Evolutionary conservation across 768 basidiomycete genomes (phyloP).

Genomic region (Macrolepiota fuliginosa): DNA sequence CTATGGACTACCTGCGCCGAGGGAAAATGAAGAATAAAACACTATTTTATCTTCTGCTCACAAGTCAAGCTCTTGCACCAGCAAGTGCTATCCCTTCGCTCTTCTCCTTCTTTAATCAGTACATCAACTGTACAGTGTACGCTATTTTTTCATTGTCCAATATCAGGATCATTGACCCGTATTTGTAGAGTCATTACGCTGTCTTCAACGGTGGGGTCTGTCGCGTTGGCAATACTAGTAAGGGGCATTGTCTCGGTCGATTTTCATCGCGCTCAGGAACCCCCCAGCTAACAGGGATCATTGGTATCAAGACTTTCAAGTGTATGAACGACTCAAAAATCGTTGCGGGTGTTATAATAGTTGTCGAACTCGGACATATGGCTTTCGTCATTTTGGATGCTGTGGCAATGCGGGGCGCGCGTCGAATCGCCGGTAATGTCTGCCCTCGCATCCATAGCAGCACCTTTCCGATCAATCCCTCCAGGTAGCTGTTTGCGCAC

Average conservation of each 20-base stretch:
- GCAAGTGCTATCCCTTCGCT: slow-evolving; percentile 41
- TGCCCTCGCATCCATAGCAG: not conserved
- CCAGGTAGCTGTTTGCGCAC: slow-evolving; percentile 48
- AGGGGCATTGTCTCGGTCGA: not conserved
- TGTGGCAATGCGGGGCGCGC: slow-evolving; percentile 32
- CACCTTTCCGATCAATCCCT: slow-evolving; percentile 2
- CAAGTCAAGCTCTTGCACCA: slow-evolving; percentile 53
- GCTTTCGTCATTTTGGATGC: slow-evolving; percentile 42
- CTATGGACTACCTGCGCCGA: slow-evolving; percentile 48
- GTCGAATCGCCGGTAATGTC: slow-evolving; percentile 46
- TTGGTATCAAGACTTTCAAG: slow-evolving; percentile 66
- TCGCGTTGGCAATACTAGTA: slow-evolving; percentile 42
- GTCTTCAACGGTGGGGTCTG: slow-evolving; percentile 31
- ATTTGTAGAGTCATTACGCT: slow-evolving; percentile 33
- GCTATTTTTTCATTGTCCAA: slow-evolving; percentile 17
- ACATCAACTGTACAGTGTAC: slow-evolving; percentile 46
- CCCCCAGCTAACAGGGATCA: slow-evolving; percentile 54
- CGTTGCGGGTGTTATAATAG: slow-evolving; percentile 40
- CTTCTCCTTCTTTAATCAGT: slow-evolving; percentile 41
- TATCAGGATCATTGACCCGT: slow-evolving; percentile 6
- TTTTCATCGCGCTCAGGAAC: not conserved
- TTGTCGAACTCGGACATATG: slow-evolving; percentile 42
- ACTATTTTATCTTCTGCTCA: slow-evolving; percentile 55
- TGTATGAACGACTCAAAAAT: slow-evolving; percentile 60
- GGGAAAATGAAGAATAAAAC: slow-evolving; percentile 56